A percentile compares a stretch with the other conserved stretches of the same genome.
These are phyloP conservation scores for Cymbopogon citratus DNA, from an alignment of 176 grass and related monocot genomes.

Conservation along the genomic window DNA sequence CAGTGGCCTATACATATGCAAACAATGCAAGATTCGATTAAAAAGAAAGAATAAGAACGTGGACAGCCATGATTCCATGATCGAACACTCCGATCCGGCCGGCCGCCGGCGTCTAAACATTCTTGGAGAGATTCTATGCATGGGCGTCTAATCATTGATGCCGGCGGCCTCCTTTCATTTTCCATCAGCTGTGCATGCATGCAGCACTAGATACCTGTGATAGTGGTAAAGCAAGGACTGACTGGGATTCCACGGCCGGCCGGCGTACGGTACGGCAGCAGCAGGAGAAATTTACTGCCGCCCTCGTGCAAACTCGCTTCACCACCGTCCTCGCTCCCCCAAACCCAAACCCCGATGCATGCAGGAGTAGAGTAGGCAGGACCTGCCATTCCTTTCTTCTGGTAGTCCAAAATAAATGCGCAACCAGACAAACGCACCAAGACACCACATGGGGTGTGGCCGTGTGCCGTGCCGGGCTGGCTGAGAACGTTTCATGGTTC, in stretches of 20 bases:
- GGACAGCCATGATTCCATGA: not conserved
- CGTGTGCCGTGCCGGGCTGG: too few relatives aligned
- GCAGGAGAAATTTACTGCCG: not conserved
- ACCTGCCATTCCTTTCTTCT: conserved; percentile 37
- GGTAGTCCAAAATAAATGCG: conserved; percentile 46
- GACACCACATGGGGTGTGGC: too few relatives aligned
- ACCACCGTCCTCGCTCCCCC: not conserved
- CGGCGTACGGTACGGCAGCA: conserved; percentile 27
- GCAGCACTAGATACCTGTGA: too few relatives aligned
- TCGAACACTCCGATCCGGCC: not conserved
- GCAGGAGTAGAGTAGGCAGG: not conserved
- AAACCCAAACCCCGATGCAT: conserved; percentile 36
- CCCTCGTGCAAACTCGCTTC: conserved; percentile 35
- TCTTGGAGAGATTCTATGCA: too few relatives aligned
- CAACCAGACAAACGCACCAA: conserved; percentile 24
- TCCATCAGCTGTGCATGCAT: too few relatives aligned
- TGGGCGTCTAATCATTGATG: not conserved
- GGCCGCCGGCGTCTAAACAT: too few relatives aligned
- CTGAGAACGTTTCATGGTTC: too few relatives aligned
- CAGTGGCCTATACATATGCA: not conserved
- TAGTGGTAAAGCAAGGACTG: conserved; percentile 1
- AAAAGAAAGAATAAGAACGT: not conserved
- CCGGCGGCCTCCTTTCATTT: not conserved
- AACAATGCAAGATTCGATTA: not conserved
- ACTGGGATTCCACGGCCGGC: not conserved